A percentile compares a stretch with the other conserved stretches of the same genome.
phyloP scores from a whole-genome alignment of 208 protist species.

The Naegleria fowleri region DNA sequence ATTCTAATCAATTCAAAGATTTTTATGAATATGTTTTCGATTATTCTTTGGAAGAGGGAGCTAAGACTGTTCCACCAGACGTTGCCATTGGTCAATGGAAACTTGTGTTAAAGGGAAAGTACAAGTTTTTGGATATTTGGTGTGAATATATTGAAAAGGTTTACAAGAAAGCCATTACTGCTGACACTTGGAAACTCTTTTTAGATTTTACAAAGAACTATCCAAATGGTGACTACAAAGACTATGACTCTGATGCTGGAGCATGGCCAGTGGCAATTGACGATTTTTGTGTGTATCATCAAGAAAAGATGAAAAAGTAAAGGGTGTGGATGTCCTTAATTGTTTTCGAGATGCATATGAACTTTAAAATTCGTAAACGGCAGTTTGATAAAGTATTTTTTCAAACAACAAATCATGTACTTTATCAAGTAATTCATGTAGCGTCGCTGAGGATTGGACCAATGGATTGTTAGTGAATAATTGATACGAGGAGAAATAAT shows the following conservation, averaged over 20 bases:
- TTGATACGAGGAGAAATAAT: no score
- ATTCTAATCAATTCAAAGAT: neutral
- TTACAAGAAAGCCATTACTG: constrained; percentile 1
- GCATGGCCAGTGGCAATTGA: neutral
- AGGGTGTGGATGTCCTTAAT: neutral
- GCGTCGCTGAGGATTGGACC: no score
- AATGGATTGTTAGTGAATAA: no score
- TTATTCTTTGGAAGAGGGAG: neutral
- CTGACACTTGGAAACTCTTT: neutral
- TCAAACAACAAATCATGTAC: no score
- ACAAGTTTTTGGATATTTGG: neutral
- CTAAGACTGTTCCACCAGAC: neutral
- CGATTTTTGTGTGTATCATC: neutral
- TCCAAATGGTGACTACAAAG: neutral
- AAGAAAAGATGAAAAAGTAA: neutral
- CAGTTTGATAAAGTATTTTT: no score
- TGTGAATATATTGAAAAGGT: constrained; percentile 6
- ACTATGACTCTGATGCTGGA: neutral
- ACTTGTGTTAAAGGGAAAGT: constrained; percentile 4
- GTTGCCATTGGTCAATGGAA: neutral
- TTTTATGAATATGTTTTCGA: constrained; percentile 26
- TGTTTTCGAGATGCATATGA: no score
- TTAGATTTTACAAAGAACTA: neutral
- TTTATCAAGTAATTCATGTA: no score
- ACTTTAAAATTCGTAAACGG: no score